Percentiles rank a stretch among this genome's conserved stretches.
Evolutionary conservation across 1,284 basidiomycete species (phyloP).

Genomic region (Phenoliferia sp.): DNA sequence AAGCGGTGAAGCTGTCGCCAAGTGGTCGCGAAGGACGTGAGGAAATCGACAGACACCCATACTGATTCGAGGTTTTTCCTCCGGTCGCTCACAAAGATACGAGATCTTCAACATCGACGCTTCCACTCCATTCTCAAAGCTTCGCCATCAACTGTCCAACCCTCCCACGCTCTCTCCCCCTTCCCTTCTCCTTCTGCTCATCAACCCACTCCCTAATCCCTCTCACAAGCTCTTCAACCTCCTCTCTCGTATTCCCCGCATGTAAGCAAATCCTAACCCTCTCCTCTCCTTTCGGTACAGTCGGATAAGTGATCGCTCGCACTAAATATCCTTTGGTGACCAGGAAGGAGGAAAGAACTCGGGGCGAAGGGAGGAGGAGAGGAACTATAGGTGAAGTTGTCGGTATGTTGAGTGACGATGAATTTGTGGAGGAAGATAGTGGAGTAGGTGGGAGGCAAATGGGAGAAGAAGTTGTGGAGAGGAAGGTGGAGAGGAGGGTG

Average conservation of each 20-base stretch:
- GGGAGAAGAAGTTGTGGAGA: constrained; percentile 34
- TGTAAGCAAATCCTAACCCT: constrained; percentile 81
- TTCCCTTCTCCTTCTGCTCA: background rate
- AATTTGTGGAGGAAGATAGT: constrained; percentile 21
- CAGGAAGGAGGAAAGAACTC: constrained; percentile 63
- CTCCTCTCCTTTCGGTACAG: constrained; percentile 74
- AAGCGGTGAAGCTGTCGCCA: no score
- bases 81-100: no score
- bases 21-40: no score
- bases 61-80: no score
- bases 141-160: background rate
- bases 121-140: no score
- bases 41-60: no score
- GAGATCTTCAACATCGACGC: no score
- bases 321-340: constrained; percentile 60
- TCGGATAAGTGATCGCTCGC: constrained; percentile 65
- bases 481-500: constrained; percentile 8
- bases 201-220: constrained; percentile 10
- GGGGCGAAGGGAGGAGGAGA: constrained; percentile 68
- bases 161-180: background rate
- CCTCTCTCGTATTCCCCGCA: constrained; percentile 60
- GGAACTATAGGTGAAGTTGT: constrained; percentile 70
- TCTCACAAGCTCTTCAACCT: constrained; percentile 50
- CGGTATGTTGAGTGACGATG: constrained; percentile 7
- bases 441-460: constrained; percentile 8